Evolutionary conservation across 2,329 filamentous ascomycete species (phyloP), one percentile per base, ranked within the genome.

Genomic region (Phoma sp.): DNA sequence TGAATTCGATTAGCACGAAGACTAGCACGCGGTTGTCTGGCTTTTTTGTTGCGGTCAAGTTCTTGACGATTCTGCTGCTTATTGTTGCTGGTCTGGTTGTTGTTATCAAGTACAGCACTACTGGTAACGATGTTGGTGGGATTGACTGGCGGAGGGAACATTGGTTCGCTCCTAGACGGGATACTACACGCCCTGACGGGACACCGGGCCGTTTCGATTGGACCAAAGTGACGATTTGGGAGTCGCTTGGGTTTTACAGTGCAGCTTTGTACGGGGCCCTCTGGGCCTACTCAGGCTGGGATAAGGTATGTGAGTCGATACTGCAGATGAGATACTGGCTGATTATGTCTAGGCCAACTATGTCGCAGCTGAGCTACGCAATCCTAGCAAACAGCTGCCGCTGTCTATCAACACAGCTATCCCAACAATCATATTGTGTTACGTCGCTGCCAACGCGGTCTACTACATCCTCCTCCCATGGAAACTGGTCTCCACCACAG

Each of bases 391-490:
- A n/a, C 73, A 76, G 64, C 78, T 88, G 0, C 86, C 85, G 0
- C 77, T 85, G 0, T 84, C 85, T 1, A 85, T 88, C 65, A 86
- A 88, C 68, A 83, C 81, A 0, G 84, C 86, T 0, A 79, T 88
- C 4, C 85, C 85, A 0, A 85, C 82, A 0, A 86, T 87, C 35
- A 82, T 87, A 0, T 43, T 83, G 0, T 86, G 84, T 61, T 88
- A 88, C 64, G 76, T 88, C 15, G 76, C 81, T 0, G 81, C 85
- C 0, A 88, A 88, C 60, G 79, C 84, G 0, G 82, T 84, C 2
- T 88, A 88, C 72, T 88, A 88, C 59, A 75, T 88, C 8, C 72
- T 88, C 1, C 76, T 88, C 0, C 85, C 86, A 0, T 88, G 85
- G 85, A 70, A 80, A 36, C 73, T 84, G 0, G 77, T 88, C 0